A percentile compares a stretch with the other conserved stretches of the same genome.
These are phyloP conservation scores for Protostelium mycophagum DNA, from an alignment of 78 protist species.

Conservation along the genomic window DNA sequence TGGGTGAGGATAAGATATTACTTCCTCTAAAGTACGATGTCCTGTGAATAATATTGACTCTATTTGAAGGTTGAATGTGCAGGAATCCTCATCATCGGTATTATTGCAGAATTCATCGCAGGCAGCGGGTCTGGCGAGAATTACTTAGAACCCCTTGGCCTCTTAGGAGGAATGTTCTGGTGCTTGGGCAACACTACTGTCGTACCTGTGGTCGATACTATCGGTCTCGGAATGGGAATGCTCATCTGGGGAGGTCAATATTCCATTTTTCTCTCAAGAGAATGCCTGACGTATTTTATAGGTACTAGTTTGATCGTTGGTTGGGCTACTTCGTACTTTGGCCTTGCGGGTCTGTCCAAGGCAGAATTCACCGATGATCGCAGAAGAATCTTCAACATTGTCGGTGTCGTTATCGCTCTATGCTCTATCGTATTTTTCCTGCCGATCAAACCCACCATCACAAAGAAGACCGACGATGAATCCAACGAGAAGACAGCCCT, in stretches of 20 bases:
- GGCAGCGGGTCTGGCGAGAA: background rate
- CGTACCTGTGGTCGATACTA: conserved; percentile 41
- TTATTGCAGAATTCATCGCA: background rate
- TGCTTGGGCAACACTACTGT: background rate
- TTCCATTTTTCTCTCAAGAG: conserved; percentile 61
- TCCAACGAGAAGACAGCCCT: background rate
- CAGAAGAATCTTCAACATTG: conserved; percentile 17
- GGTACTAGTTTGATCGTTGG: background rate
- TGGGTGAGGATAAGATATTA: background rate
- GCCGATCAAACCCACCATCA: conserved; percentile 49
- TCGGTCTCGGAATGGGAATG: conserved; percentile 80
- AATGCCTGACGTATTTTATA: background rate
- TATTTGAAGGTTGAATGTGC: background rate
- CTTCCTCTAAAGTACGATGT: background rate
- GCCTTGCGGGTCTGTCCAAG: conserved; percentile 51
- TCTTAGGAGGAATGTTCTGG: background rate
- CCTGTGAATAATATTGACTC: background rate
- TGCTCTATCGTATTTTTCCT: conserved; percentile 31
- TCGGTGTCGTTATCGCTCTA: conserved; percentile 43
- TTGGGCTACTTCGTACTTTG: conserved; percentile 15
- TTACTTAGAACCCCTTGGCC: background rate
- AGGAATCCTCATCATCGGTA: background rate
- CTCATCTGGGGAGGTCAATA: conserved; percentile 65
- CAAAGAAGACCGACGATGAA: conserved; percentile 4
- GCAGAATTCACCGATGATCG: conserved; percentile 4